Percentiles rank a stretch among this genome's conserved stretches.
Evolutionary conservation across 495 filamentous ascomycete genomes (phyloP).

Genomic region (Filosporella fistucella): DNA sequence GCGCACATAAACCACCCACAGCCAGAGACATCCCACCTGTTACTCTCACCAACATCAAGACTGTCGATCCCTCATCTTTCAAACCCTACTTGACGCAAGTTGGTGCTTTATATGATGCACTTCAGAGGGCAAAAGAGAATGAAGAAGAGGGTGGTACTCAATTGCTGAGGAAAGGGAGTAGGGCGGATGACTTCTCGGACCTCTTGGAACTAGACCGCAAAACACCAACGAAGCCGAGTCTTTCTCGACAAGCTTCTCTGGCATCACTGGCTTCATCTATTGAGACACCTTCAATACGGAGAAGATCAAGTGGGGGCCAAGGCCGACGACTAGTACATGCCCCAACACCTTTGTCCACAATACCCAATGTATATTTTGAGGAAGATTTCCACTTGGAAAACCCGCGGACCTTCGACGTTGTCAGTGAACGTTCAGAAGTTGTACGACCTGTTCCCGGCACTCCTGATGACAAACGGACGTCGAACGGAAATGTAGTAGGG

Average conservation of each 20-base stretch:
- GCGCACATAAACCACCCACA: conserved; percentile 77
- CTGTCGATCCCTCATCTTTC: conserved; percentile 75
- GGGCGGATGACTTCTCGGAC: conserved; percentile 45
- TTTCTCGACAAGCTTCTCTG: conserved; percentile 36
- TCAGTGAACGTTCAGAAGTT: conserved; percentile 93
- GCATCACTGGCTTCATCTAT: conserved; percentile 44
- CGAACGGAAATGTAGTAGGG: conserved; percentile 58
- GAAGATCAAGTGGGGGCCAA: conserved; percentile 48
- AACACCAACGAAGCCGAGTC: conserved; percentile 32
- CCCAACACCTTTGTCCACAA: conserved; percentile 83
- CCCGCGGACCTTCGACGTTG: conserved; percentile 91
- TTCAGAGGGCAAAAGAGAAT: conserved; percentile 68
- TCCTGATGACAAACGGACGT: conserved; percentile 46
- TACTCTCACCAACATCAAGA: conserved; percentile 82
- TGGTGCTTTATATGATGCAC: conserved; percentile 74
- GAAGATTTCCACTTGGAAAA: conserved; percentile 95
- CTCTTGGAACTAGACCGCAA: conserved; percentile 40
- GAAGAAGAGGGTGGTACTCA: conserved; percentile 50
- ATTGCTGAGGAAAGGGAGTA: conserved; percentile 36
- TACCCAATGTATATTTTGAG: conserved; percentile 91
- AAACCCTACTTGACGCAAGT: conserved; percentile 79
- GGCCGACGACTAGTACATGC: conserved; percentile 52
- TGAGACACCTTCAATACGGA: conserved; percentile 36
- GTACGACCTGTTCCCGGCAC: conserved; percentile 60
- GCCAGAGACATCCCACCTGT: conserved; percentile 93